Conservation (phyloP, 768 basidiomycete genomes). For the Leccinum imitatum region DNA sequence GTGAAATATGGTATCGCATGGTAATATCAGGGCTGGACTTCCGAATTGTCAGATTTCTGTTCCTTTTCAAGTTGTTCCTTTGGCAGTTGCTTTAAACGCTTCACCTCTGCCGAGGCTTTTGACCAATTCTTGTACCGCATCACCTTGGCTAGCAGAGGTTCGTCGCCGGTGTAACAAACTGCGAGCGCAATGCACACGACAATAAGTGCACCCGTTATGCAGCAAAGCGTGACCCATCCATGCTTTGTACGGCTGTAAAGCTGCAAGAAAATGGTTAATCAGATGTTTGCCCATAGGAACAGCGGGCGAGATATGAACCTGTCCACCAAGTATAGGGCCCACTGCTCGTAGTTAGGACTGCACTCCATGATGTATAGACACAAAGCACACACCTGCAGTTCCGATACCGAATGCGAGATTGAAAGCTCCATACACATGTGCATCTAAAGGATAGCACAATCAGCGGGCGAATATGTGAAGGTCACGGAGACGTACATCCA, state of each 20-base stretch:
- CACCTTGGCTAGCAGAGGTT: slow-evolving; percentile 38
- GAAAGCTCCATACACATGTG: slow-evolving; percentile 72
- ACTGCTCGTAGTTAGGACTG: slow-evolving; percentile 38
- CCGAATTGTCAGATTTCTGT: slow-evolving; percentile 1
- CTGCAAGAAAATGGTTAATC: slow-evolving; percentile 33
- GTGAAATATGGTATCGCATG: not conserved
- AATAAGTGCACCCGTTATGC: slow-evolving; percentile 47
- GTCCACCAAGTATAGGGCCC: slow-evolving; percentile 69
- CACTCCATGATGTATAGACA: not conserved
- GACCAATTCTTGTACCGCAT: slow-evolving; percentile 21
- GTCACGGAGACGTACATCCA: slow-evolving; percentile 52
- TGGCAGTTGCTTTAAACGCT: slow-evolving; percentile 2
- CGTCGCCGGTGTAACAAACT: slow-evolving; percentile 49
- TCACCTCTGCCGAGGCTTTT: slow-evolving; percentile 9
- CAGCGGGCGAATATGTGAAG: slow-evolving; percentile 1
- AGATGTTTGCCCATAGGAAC: not conserved
- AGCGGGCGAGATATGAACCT: slow-evolving; percentile 38
- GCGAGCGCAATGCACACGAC: slow-evolving; percentile 38
- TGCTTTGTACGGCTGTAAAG: slow-evolving; percentile 54
- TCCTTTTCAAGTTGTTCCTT: slow-evolving; percentile 5
- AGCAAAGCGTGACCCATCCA: slow-evolving; percentile 63
- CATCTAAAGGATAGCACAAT: slow-evolving; percentile 43
- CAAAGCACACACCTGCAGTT: slow-evolving; percentile 46
- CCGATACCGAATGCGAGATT: slow-evolving; percentile 72
- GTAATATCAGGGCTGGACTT: slow-evolving; percentile 5